Base-by-base conservation (phyloP, 129 eudicot species). In the Logfia minima region DNA sequence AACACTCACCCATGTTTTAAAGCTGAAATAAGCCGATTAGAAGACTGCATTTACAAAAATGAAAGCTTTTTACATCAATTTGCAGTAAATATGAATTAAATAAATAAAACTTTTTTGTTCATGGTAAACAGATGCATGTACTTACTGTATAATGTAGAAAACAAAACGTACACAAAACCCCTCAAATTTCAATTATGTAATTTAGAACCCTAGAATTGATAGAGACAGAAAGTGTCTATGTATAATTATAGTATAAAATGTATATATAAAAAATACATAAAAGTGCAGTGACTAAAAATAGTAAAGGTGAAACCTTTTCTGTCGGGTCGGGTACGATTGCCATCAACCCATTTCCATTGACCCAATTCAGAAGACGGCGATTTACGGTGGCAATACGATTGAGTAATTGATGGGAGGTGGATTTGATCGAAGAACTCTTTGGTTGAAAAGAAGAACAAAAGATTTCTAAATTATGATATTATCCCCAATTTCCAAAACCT, bases 401-500 rank as follows among this genome's bases (percentile, higher is more conserved):
- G 48, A 41, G 48, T 41, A 41, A 41, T 9, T 9, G 55, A 48
- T 14, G 55, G 55, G 18, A 48, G 55, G n/a, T 14, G 55, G 6
- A 13, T 13, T 14, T 48, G 55, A 48, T 48, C 55, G 18, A n/a
- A 48, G 1, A 13, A 11, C 53, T 45, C 5, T 43, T 9, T 45
- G 53, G 18, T 13, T 48, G 11, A 48, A n/a, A 41, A 41, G 48
- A 8, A 48, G 55, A 13, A 48, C 55, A 48, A 14, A 48, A 48
- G 55, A 5, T 4, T 45, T 48, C n/a, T 48, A 48, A 48, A 14
- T 13, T 48, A 18, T 48, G n/a, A 48, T 48, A 11, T 48, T 48
- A 48, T 48, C 55, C 94, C 98, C 84, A 62, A 85, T 77, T 17
- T 78, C 41, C 72, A 87, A 87, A n/a, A 77, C 52, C 96, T 74